Base-by-base conservation (phyloP, 2,329 filamentous ascomycete species). In the Colletotrichum salicis region DNA sequence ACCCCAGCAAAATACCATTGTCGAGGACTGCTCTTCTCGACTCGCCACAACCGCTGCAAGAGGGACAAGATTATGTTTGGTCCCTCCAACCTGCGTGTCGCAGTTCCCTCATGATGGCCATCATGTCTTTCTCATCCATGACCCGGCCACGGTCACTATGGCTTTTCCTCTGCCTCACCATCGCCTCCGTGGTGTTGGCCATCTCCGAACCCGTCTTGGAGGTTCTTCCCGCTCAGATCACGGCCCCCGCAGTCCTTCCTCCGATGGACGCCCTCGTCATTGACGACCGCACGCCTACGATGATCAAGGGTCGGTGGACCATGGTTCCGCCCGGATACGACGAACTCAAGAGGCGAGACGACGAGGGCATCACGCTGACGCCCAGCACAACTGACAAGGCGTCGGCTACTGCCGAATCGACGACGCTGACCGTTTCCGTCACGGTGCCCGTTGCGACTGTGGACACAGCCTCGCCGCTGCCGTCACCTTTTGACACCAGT, bases 401-500 rank as follows among this genome's bases (percentile, higher is more conserved):
- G 8, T 55, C 67, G 35, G 62, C 61, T 29, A 69, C 63, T n/a
- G 58, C 35, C 33, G 35, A 58, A 7, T 61, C 71, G 37, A 67
- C 71, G 13, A 71, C 68, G 8, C 37, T 72, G 55, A 66, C 66
- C 37, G 24, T 72, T 13, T 75, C 73, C 4, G 67, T 74, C 19
- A 65, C 65, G 8, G 65, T 65, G 33, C 72, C 80, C 1, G 73
- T 75, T 24, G 69, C 79, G 2, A 78, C 80, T 1, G 79, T 77
- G 24, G 76, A 76, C 0, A 71, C 77, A 10, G 37, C 80, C 1
- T 83, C 81, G 63, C 82, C 86, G 5, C 82, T 92, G 54, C 93
- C 92, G 0, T 88, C 81, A 12, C 87, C 92, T 2, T 94, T 94
- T 77, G 93, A 95, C 76, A 90, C 87, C 67, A 88, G 86, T 60